Conservation (phyloP, 106 monocot species). For the Dendrobium officinale region DNA sequence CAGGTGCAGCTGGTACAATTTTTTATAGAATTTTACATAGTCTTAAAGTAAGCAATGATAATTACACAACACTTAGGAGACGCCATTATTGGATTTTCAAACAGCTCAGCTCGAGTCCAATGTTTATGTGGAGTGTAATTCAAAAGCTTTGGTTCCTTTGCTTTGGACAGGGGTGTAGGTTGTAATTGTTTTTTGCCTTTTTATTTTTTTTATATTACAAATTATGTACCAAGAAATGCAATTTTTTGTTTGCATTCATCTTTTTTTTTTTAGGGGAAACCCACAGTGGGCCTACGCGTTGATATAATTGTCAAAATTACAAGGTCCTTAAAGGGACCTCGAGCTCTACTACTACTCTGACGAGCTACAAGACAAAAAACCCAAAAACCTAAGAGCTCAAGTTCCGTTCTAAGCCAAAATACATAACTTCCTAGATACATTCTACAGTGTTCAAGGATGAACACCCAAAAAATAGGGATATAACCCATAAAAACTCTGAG, state of each 20-base stretch:
- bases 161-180: conserved; percentile 95
- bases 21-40: conserved; percentile 71
- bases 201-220: too few relatives aligned
- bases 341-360: too few relatives aligned
- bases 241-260: not conserved
- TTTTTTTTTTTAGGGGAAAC: not conserved
- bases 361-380: too few relatives aligned
- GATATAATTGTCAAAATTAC: too few relatives aligned
- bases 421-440: too few relatives aligned
- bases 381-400: too few relatives aligned
- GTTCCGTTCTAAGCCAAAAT: too few relatives aligned
- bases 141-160: conserved; percentile 87
- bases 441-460: too few relatives aligned
- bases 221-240: not conserved
- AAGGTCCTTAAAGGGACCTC: too few relatives aligned
- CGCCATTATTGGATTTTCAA: conserved; percentile 87
- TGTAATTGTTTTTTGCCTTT: not conserved
- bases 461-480: too few relatives aligned
- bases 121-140: conserved; percentile 75
- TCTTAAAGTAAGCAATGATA: conserved; percentile 82
- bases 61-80: conserved; percentile 74
- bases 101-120: conserved; percentile 69
- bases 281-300: too few relatives aligned
- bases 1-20: conserved; percentile 81
- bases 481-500: too few relatives aligned